Conservation (phyloP, 306 rosid species). For the Vigna reflexopilosa region DNA sequence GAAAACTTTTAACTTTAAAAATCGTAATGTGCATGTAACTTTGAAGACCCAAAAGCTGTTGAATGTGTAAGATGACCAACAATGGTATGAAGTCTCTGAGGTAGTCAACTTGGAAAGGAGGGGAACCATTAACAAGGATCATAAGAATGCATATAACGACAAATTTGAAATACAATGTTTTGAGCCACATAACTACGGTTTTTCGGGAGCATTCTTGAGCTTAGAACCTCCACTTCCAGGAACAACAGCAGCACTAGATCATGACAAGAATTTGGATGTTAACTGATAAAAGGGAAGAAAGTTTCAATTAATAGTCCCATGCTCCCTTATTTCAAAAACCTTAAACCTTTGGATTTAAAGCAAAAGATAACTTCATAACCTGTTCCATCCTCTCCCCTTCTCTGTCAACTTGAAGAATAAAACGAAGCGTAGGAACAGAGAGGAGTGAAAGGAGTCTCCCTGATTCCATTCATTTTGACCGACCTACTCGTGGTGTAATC, state of each 20-base stretch:
- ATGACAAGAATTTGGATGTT: conserved; percentile 20
- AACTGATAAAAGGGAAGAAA: conserved; percentile 12
- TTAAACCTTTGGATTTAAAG: background rate
- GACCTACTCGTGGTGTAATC: too few species aligned
- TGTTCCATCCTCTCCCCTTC: background rate
- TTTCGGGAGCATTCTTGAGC: background rate
- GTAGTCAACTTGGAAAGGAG: background rate
- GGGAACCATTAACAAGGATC: background rate
- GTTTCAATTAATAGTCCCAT: background rate
- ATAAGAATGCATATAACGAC: background rate
- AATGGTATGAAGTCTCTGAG: background rate
- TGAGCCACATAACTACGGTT: background rate
- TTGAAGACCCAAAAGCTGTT: conserved; percentile 21
- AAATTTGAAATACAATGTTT: background rate
- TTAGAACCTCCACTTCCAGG: conserved; percentile 11
- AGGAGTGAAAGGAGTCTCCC: background rate
- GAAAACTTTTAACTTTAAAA: conserved; percentile 6
- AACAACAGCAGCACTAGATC: background rate
- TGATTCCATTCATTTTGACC: background rate
- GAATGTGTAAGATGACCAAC: conserved; percentile 19
- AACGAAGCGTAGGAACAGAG: background rate
- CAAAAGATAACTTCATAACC: background rate
- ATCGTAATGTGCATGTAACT: conserved; percentile 8
- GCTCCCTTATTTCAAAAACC: background rate
- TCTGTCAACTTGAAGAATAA: conserved; percentile 10